Conservation (phyloP, 805 yeast genomes). For the Kodamaea hsintzibuensis region DNA sequence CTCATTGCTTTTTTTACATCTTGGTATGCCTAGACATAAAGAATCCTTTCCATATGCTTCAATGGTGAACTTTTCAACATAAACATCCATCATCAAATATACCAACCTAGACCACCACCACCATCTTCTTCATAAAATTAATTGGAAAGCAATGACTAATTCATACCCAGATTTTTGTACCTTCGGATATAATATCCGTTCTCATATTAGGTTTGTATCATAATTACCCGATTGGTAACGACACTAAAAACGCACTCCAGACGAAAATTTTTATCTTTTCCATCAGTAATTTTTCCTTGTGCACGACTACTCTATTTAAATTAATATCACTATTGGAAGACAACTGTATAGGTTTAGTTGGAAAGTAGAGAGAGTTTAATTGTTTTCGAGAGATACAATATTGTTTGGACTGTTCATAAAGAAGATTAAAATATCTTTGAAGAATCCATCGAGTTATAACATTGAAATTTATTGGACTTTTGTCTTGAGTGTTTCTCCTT, state of each 20-base stretch:
- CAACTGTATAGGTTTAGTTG: background rate
- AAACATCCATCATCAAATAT: too few species aligned
- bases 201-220: background rate
- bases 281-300: constrained; percentile 19
- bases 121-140: too few species aligned
- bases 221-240: background rate
- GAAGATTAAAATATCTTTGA: background rate
- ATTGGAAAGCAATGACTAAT: too few species aligned
- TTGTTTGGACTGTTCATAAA: background rate
- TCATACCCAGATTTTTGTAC: too few species aligned
- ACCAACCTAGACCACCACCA: too few species aligned
- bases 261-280: constrained; percentile 27
- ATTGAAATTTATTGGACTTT: background rate
- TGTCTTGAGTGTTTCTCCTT: background rate
- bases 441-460: background rate
- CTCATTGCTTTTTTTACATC: too few species aligned
- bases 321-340: background rate
- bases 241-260: constrained; percentile 1
- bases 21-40: too few species aligned
- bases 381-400: background rate
- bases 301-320: constrained; percentile 9
- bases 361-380: background rate
- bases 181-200: too few species aligned
- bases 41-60: too few species aligned
- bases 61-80: too few species aligned